Evolutionary conservation across 768 basidiomycete species (phyloP), one percentile per base, ranked within the genome.

Genomic region (Panaeolus papilionaceus): DNA sequence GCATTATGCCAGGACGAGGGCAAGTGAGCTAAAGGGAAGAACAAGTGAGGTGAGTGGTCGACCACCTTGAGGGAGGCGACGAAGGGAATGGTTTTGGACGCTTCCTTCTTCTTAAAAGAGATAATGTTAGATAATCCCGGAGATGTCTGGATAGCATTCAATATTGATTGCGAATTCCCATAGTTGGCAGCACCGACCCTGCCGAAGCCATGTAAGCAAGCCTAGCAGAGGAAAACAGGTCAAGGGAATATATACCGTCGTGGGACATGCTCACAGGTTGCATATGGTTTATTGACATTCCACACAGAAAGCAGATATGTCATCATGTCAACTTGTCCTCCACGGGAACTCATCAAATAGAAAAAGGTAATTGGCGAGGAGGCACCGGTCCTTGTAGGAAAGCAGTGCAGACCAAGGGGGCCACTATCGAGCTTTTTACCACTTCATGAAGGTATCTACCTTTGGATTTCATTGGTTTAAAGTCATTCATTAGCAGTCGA

Each of bases 91-190:
- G 54, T 33, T 23, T 33, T 16, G 33, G 54, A 33, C 9, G n/a
- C 28, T 28, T 28, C 28, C 28, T 58, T 37, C 54, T 58, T 58
- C 54, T 58, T 58, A 58, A 58, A 58, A 33, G 54, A 16, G 12
- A n/a, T 9, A 37, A 58, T 37, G 14, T 12, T 58, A 9, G 54
- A 33, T 37, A 58, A 12, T 6, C 4, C 28, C 54, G 54, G 54
- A 58, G 54, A 33, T 58, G 26, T 58, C 28, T 47, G 45, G 20
- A 58, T 28, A 23, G 54, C 33, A 14, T 28, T 58, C 28, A 28
- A 33, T 33, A 33, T 58, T 9, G 6, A 28, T 14, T 16, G 26
- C 6, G 54, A 58, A 16, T 58, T 58, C 54, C 54, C 54, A 33
- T 58, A 33, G 7, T 14, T 11, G 54, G 33, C 11, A 33, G 3